Base-by-base conservation (phyloP, 2,329 filamentous ascomycete genomes). In the Hymenoscyphus albidus region DNA sequence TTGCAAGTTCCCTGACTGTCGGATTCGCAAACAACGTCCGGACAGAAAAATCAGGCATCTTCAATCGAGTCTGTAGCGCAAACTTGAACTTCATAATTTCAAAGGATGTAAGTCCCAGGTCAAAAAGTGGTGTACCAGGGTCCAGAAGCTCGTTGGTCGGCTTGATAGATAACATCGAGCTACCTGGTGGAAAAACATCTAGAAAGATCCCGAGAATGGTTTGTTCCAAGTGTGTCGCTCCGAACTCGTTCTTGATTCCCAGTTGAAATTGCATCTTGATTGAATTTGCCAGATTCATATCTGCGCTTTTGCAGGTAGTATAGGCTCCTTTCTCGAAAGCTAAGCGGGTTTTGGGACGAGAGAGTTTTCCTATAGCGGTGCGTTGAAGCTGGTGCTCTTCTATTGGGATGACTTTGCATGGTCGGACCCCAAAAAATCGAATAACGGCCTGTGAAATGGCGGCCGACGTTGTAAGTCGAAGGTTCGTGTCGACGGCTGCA, bases 311-410 rank as follows among this genome's bases (percentile, higher is more conserved):
- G 35, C 35, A 59, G 18, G 31, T 3, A 27, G 9, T 10, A n/a
- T 59, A 59, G 16, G 22, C n/a, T 18, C 57, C 57, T 16, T 7
- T 10, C 3, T 39, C 57, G 57, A 59, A 59, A 27, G 18, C 57
- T 27, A 58, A 58, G 14, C 64, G 65, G 22, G 79, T 69, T 68
- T 79, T 80, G 12, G 73, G 57, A 5, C 77, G 68, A 0, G 78
- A 79, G 5, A 80, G 69, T 67, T 80, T 80, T 10, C 78, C 78
- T 2, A 80, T 70, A 0, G 77, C 70, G 0, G 78, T 73, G 66
- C 75, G 77, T 18, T 68, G 72, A 1, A 59, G 57, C 6, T 35
- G 18, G 9, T 42, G 31, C 13, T 39, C 56, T 58, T 58, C 57
- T 10, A 76, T 59, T 1, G 74, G 68, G 18, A 76, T 56, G n/a